Evolutionary conservation across 495 filamentous ascomycete species (phyloP).

Genomic region (Podospora sp.): DNA sequence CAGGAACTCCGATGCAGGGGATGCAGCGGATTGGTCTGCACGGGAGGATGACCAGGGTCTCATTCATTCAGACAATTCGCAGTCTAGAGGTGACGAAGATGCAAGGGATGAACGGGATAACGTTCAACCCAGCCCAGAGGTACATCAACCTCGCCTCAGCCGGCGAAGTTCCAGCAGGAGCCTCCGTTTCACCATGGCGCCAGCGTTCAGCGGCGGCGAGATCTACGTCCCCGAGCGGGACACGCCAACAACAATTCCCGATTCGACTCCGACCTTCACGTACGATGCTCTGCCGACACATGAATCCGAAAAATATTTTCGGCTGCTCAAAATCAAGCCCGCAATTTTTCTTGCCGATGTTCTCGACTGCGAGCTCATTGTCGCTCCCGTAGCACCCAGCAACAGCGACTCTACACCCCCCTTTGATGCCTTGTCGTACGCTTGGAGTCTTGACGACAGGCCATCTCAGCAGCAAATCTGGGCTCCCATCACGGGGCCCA

Average conservation of each 20-base stretch:
- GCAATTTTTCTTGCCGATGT: constrained; percentile 63
- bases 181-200: neutral
- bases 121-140: neutral
- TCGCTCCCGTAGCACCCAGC: neutral
- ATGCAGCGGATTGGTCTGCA: too few species aligned
- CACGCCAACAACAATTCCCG: neutral
- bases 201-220: neutral
- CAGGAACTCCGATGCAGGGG: neutral
- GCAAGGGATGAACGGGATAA: neutral
- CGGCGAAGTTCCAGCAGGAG: neutral
- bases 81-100: neutral
- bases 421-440: neutral
- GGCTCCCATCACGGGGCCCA: neutral
- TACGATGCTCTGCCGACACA: neutral
- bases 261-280: neutral
- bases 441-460: neutral
- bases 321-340: neutral
- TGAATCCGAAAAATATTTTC: neutral
- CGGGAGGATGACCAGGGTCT: too few species aligned
- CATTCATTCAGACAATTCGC: neutral
- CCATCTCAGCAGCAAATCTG: neutral
- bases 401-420: neutral
- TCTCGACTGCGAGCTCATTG: constrained; percentile 28
- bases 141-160: neutral
- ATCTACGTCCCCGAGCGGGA: neutral